phyloP scores from a whole-genome alignment of 164 flowering plant genomes.

The Magnolia sinica region DNA sequence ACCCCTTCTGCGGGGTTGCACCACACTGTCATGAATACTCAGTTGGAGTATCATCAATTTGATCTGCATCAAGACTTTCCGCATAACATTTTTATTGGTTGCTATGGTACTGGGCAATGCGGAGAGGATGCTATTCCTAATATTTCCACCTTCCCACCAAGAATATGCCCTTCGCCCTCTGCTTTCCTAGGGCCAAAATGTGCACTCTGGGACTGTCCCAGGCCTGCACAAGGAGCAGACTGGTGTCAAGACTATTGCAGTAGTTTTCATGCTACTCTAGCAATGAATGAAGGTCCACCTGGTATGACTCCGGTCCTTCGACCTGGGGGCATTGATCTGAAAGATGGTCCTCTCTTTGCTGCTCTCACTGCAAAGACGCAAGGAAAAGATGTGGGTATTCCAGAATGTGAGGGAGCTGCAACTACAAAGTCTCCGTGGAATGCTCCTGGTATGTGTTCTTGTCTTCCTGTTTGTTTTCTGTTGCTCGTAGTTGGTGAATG shows the following conservation, averaged over 20 bases:
- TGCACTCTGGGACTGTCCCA: constrained; percentile 97
- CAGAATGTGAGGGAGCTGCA: constrained; percentile 99
- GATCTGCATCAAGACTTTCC: constrained; percentile 62
- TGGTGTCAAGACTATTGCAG: constrained; percentile 93
- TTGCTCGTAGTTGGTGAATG: neutral
- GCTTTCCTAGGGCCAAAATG: constrained; percentile 98
- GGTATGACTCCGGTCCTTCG: constrained; percentile 92
- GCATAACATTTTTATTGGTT: constrained; percentile 37
- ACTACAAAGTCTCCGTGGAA: constrained; percentile 99
- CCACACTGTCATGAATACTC: constrained; percentile 25
- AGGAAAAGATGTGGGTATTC: constrained; percentile 93
- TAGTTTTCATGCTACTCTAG: constrained; percentile 71
- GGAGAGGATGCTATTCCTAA: constrained; percentile 47
- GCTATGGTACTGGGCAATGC: constrained; percentile 29
- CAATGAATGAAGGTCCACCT: constrained; percentile 87
- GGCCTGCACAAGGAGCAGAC: constrained; percentile 84
- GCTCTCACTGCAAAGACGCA: constrained; percentile 84
- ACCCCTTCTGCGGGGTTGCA: constrained; percentile 28
- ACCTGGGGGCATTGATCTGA: constrained; percentile 96
- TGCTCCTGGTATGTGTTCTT: constrained; percentile 73
- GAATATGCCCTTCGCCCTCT: constrained; percentile 75
- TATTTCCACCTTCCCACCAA: constrained; percentile 45
- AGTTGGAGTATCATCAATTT: constrained; percentile 53
- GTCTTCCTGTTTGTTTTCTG: neutral
- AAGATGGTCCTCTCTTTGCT: constrained; percentile 87